Evolutionary conservation across 2,329 filamentous ascomycete species (phyloP).

Genomic region (Aureobasidium musti): DNA sequence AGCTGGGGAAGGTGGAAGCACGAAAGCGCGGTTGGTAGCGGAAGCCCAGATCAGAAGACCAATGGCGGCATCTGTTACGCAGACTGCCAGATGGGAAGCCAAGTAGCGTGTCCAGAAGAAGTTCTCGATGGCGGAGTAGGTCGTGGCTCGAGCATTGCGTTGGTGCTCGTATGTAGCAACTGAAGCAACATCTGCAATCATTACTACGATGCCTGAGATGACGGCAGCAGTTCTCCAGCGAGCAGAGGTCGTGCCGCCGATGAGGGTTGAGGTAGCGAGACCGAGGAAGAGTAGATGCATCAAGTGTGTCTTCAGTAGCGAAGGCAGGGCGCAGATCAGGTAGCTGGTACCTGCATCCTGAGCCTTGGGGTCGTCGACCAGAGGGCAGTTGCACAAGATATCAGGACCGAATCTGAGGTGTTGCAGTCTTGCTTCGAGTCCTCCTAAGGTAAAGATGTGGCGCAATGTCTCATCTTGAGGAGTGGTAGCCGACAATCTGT

Average conservation of each 20-base stretch:
- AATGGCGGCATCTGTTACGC: constrained; percentile 63
- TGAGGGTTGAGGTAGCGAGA: constrained; percentile 67
- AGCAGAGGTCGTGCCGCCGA: constrained; percentile 64
- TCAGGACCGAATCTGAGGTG: constrained; percentile 82
- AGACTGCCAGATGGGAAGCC: constrained; percentile 65
- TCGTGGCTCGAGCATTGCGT: constrained; percentile 63
- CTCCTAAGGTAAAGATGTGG: constrained; percentile 63
- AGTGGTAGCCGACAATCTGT: constrained; percentile 65
- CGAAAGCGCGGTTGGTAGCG: constrained; percentile 77
- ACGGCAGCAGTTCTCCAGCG: constrained; percentile 73
- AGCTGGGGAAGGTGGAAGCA: constrained; percentile 60
- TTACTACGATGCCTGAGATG: constrained; percentile 24
- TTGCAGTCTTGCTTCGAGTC: constrained; percentile 69
- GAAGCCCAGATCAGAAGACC: constrained; percentile 72
- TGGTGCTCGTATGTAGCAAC: constrained; percentile 66
- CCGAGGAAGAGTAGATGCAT: constrained; percentile 73
- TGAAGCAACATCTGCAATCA: constrained; percentile 52
- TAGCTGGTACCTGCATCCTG: constrained; percentile 60
- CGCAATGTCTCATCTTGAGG: constrained; percentile 65
- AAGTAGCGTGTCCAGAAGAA: constrained; percentile 71
- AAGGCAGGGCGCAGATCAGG: constrained; percentile 77
- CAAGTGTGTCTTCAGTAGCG: constrained; percentile 74
- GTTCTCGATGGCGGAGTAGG: constrained; percentile 63
- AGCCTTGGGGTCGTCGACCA: constrained; percentile 58
- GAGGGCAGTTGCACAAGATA: constrained; percentile 73